A percentile compares a stretch with the other conserved stretches of the same genome.
These are phyloP conservation scores for Anthracocystis setariae DNA, from an alignment of 1,284 basidiomycete genomes.

Conservation along the genomic window DNA sequence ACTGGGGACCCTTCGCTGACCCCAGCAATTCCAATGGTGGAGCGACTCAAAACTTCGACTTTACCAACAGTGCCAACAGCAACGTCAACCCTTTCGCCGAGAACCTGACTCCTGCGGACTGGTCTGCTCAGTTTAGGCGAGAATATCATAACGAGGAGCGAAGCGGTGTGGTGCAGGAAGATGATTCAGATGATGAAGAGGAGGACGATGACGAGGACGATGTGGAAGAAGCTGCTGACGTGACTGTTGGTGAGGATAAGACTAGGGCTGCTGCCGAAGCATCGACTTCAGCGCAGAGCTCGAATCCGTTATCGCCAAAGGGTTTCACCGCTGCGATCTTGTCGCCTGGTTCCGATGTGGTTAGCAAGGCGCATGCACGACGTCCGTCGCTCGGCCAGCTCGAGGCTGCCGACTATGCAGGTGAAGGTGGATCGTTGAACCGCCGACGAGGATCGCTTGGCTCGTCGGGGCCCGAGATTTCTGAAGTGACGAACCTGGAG, in stretches of 20 bases:
- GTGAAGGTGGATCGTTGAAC: background rate
- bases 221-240: slow-evolving; percentile 26
- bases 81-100: slow-evolving; percentile 49
- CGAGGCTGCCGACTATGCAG: slow-evolving; percentile 21
- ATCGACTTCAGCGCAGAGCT: slow-evolving; percentile 32
- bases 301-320: slow-evolving; percentile 22
- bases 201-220: slow-evolving; percentile 32
- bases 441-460: slow-evolving; percentile 31
- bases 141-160: slow-evolving; percentile 43
- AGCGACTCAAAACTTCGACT: slow-evolving; percentile 29
- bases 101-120: slow-evolving; percentile 66
- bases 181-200: slow-evolving; percentile 56
- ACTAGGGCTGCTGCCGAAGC: background rate
- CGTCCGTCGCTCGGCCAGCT: slow-evolving; percentile 47
- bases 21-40: slow-evolving; percentile 20
- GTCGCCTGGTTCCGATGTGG: slow-evolving; percentile 18
- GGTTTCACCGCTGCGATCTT: slow-evolving; percentile 9
- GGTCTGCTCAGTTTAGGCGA: slow-evolving; percentile 62
- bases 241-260: slow-evolving; percentile 19
- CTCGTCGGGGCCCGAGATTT: slow-evolving; percentile 28
- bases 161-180: slow-evolving; percentile 32
- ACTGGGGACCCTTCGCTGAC: slow-evolving; percentile 67
- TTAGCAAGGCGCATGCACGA: slow-evolving; percentile 44
- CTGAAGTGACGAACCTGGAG: slow-evolving; percentile 38
- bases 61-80: slow-evolving; percentile 13